These are phyloP conservation scores for Diospyros lotus DNA, from an alignment of 148 eudicot genomes.

Conservation along the genomic window DNA sequence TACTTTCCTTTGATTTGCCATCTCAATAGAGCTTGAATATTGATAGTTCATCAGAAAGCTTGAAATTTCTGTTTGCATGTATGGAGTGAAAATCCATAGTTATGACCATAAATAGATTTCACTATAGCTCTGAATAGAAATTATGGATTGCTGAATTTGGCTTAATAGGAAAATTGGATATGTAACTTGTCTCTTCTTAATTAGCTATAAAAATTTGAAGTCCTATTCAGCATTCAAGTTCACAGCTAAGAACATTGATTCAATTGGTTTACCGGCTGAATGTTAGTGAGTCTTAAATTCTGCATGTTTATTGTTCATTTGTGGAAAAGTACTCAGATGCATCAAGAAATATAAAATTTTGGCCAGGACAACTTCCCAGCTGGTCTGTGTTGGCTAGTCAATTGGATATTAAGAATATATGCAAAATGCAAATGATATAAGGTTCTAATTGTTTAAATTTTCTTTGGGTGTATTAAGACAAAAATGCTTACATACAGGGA, in stretches of 20 bases:
- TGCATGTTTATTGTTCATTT: neutral
- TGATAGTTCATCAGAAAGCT: neutral
- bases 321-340: neutral
- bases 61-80: neutral
- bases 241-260: too few species aligned
- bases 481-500: too few species aligned
- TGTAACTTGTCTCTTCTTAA: neutral
- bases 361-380: neutral
- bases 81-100: neutral
- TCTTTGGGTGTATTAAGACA: too few species aligned
- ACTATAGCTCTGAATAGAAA: neutral
- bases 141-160: neutral
- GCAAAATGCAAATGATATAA: neutral
- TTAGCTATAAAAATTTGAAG: neutral
- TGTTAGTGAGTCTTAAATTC: neutral
- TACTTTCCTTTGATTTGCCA: neutral
- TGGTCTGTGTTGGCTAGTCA: neutral
- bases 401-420: neutral
- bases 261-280: too few species aligned
- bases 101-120: conserved; percentile 1
- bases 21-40: neutral
- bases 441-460: neutral
- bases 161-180: neutral
- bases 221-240: neutral
- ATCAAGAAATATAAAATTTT: neutral